Conservation (phyloP, 352 stramenopile genomes). For the Phytophthora boehmeriae region DNA sequence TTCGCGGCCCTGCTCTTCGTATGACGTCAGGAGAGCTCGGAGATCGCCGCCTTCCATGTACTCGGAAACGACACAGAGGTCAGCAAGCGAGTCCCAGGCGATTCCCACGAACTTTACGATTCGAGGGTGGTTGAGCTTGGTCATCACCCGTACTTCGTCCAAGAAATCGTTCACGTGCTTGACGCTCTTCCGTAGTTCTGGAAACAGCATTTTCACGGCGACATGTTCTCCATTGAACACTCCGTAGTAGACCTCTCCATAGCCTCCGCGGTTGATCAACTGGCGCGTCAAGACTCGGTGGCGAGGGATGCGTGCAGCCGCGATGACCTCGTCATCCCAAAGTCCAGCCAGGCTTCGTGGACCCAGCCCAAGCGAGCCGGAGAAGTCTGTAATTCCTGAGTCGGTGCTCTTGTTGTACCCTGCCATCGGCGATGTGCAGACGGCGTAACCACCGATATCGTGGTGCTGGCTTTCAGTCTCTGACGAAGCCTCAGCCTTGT, state of each 20-base stretch:
- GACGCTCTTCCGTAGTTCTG: constrained; percentile 20
- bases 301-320: constrained; percentile 30
- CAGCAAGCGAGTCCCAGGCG: constrained; percentile 49
- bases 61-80: constrained; percentile 55
- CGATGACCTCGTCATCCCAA: constrained; percentile 34
- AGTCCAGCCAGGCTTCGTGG: constrained; percentile 9
- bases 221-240: constrained; percentile 18
- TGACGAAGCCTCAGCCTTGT: background rate
- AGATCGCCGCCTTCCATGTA: constrained; percentile 69
- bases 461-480: background rate
- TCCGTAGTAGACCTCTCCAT: constrained; percentile 35
- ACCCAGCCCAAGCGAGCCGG: constrained; percentile 1
- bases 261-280: constrained; percentile 30
- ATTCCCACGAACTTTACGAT: constrained; percentile 65
- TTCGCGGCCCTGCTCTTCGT: constrained; percentile 9
- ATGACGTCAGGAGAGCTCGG: constrained; percentile 40
- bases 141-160: constrained; percentile 56
- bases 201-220: constrained; percentile 31
- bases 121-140: constrained; percentile 47
- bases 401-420: constrained; percentile 1
- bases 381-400: constrained; percentile 2
- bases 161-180: constrained; percentile 30
- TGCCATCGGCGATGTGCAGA: background rate
- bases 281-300: constrained; percentile 26
- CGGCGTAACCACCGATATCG: background rate